Evolutionary conservation across 306 rosid species (phyloP).

Genomic region (Lablab purpureus): DNA sequence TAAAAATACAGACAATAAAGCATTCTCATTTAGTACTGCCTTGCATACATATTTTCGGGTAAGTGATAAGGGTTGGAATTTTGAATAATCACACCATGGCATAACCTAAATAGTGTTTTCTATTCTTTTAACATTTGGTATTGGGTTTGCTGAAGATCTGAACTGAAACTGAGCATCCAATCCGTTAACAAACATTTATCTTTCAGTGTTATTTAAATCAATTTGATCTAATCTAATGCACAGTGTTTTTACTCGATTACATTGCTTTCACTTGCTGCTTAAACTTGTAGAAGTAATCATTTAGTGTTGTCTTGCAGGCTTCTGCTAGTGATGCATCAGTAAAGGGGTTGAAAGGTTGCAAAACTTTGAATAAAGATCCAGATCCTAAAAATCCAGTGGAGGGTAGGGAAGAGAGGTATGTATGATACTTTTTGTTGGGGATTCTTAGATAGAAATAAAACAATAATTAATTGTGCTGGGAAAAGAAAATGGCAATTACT

Average conservation of each 20-base stretch:
- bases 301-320: conserved; percentile 66
- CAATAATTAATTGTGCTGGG: conserved; percentile 4
- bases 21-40: conserved; percentile 88
- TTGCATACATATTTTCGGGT: conserved; percentile 89
- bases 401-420: conserved; percentile 90
- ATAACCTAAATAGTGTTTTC: conserved; percentile 34
- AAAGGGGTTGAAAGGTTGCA: conserved; percentile 84
- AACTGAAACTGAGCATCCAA: conserved; percentile 28
- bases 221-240: neutral
- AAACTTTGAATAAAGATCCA: conserved; percentile 84
- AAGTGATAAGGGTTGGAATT: conserved; percentile 50
- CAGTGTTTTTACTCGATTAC: conserved; percentile 26
- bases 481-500: conserved; percentile 14
- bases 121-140: conserved; percentile 3
- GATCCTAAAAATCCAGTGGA: conserved; percentile 89
- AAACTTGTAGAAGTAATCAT: conserved; percentile 35
- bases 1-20: conserved; percentile 79
- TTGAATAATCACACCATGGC: conserved; percentile 12
- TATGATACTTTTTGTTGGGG: conserved; percentile 28
- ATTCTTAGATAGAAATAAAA: conserved; percentile 18
- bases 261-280: conserved; percentile 23
- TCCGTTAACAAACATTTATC: conserved; percentile 24
- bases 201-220: conserved; percentile 11
- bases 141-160: conserved; percentile 37
- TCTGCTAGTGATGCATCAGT: conserved; percentile 77